Evolutionary conservation across 23 red algal species (phyloP).

Genomic region (Gracilaria gracilis): DNA sequence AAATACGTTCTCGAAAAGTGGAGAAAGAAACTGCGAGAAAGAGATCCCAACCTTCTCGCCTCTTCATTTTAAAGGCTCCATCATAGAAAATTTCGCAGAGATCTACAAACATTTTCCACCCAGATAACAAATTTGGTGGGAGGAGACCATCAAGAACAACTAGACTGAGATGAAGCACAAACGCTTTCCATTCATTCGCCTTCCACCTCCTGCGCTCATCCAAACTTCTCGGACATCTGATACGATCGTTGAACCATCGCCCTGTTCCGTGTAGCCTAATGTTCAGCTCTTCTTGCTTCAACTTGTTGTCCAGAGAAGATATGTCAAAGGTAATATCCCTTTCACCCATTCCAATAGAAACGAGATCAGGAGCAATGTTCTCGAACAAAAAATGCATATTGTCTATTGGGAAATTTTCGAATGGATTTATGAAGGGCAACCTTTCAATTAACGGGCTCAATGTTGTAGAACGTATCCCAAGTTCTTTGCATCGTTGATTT

Average conservation of each 20-base stretch:
- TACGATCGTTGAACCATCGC: background rate
- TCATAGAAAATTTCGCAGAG: constrained; percentile 8
- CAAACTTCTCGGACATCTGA: background rate
- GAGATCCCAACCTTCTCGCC: background rate
- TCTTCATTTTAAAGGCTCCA: background rate
- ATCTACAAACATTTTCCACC: constrained; percentile 11
- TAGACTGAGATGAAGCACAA: background rate
- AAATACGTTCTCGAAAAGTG: constrained; percentile 9
- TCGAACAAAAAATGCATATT: constrained; percentile 29
- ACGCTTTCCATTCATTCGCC: constrained; percentile 23
- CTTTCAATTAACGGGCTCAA: background rate
- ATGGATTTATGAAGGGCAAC: background rate
- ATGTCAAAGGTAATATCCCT: background rate
- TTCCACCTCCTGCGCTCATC: constrained; percentile 19
- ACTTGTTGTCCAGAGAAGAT: background rate
- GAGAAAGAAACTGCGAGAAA: constrained; percentile 1
- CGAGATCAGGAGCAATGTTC: constrained; percentile 6
- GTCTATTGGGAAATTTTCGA: constrained; percentile 7
- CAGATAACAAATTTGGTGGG: background rate
- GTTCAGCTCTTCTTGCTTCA: background rate
- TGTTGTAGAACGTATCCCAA: background rate
- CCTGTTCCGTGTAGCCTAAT: background rate
- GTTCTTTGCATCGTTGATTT: background rate
- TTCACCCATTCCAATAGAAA: background rate
- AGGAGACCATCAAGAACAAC: background rate